Evolutionary conservation across 2,329 filamentous ascomycete species (phyloP).

Genomic region (Apiospora koreana): DNA sequence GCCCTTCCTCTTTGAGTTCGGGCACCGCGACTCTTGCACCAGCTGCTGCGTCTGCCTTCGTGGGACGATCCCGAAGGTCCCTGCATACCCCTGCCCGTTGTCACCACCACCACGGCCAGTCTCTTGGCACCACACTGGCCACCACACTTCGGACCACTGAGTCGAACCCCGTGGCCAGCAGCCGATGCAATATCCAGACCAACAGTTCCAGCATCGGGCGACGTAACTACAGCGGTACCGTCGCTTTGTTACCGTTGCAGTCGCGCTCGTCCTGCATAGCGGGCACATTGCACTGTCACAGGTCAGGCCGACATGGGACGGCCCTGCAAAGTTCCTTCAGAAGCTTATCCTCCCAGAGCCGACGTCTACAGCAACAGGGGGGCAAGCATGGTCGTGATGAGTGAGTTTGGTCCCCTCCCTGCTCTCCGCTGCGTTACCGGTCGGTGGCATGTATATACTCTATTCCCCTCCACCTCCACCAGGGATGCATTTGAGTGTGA

Average conservation of each 20-base stretch:
- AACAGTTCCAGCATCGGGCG: background rate
- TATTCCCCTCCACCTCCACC: conserved; percentile 4
- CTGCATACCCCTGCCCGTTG: conserved; percentile 9
- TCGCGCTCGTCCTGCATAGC: conserved; percentile 4
- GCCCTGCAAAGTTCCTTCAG: background rate
- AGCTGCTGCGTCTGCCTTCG: background rate
- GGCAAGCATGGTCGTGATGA: background rate
- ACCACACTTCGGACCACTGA: conserved; percentile 4
- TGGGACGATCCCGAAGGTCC: conserved; percentile 6
- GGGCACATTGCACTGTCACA: background rate
- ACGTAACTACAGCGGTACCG: background rate
- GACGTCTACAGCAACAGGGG: conserved; percentile 1
- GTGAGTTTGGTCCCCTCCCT: background rate
- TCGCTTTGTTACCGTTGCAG: background rate
- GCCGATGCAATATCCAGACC: background rate
- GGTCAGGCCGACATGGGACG: conserved; percentile 1
- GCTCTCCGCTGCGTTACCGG: background rate
- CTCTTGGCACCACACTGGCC: background rate
- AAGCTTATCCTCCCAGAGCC: conserved; percentile 4
- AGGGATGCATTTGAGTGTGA: conserved; percentile 7
- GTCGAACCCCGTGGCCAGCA: background rate
- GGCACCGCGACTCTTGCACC: background rate
- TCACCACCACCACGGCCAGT: background rate
- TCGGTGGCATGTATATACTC: background rate
- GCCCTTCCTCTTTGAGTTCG: conserved; percentile 11